phyloP scores from a whole-genome alignment of 2,329 filamentous ascomycete genomes.

The Pseudogymnoascus sp. region DNA sequence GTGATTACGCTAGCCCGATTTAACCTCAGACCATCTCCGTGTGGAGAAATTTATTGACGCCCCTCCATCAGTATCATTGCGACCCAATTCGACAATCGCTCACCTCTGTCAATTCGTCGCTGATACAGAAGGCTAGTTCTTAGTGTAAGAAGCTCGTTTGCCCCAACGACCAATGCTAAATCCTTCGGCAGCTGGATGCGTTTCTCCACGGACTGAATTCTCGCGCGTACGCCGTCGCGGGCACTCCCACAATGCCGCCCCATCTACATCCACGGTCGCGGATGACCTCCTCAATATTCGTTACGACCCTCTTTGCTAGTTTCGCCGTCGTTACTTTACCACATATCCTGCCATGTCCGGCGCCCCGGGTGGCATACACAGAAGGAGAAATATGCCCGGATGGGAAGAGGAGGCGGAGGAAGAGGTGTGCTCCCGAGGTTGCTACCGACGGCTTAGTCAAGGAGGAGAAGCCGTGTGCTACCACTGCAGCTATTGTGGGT shows the following conservation, averaged over 20 bases:
- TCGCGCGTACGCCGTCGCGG: slow-evolving; percentile 1
- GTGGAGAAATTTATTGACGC: slow-evolving; percentile 6
- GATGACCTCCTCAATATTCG: slow-evolving; percentile 90
- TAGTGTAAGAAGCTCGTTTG: not conserved
- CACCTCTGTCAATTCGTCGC: not conserved
- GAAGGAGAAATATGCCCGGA: slow-evolving; percentile 47
- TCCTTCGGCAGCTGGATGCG: not conserved
- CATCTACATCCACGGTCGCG: slow-evolving; percentile 88
- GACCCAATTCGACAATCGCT: not conserved
- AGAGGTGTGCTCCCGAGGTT: slow-evolving; percentile 33
- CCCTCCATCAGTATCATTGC: not conserved
- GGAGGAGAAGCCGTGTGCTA: slow-evolving; percentile 12
- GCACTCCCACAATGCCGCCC: slow-evolving; percentile 58
- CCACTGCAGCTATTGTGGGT: slow-evolving; percentile 21
- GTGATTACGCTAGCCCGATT: slow-evolving; percentile 1
- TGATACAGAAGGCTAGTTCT: not conserved
- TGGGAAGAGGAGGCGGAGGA: slow-evolving; percentile 37
- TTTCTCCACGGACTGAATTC: slow-evolving; percentile 7
- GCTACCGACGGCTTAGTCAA: slow-evolving; percentile 24
- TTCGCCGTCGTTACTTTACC: slow-evolving; percentile 90
- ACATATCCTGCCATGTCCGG: slow-evolving; percentile 85
- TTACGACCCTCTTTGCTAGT: slow-evolving; percentile 79
- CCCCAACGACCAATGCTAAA: slow-evolving; percentile 1
- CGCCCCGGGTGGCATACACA: slow-evolving; percentile 65
- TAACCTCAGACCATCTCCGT: slow-evolving; percentile 1